Conservation (phyloP, 2,329 filamentous ascomycete genomes). For the Botryotinia narcissicola region DNA sequence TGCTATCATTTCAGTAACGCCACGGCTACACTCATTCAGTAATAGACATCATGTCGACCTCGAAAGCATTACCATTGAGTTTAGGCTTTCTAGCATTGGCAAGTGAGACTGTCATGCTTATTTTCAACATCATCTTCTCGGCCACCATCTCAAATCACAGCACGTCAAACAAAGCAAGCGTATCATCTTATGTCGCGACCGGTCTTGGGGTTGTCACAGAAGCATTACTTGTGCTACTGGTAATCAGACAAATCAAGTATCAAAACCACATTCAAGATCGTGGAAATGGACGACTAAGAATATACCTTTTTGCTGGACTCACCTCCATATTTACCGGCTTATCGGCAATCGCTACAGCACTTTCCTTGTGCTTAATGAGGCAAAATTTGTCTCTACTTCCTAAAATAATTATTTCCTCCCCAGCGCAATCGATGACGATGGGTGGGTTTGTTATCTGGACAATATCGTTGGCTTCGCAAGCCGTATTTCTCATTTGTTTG, state of each 20-base stretch:
- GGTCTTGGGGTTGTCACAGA: conserved; percentile 29
- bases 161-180: conserved; percentile 21
- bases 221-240: conserved; percentile 30
- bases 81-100: conserved; percentile 35
- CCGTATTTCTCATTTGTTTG: conserved; percentile 35
- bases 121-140: conserved; percentile 36
- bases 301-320: conserved; percentile 35
- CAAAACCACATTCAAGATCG: conserved; percentile 33
- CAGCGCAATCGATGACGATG: conserved; percentile 28
- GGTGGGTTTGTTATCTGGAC: conserved; percentile 37
- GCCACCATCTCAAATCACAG: conserved; percentile 27
- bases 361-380: conserved; percentile 32
- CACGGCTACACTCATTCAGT: conserved; percentile 7
- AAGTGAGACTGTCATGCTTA: conserved; percentile 34
- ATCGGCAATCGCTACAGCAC: conserved; percentile 31
- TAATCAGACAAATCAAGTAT: conserved; percentile 34
- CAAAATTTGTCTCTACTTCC: conserved; percentile 28
- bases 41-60: conserved; percentile 28
- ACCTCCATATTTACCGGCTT: conserved; percentile 30
- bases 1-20: conserved; percentile 6
- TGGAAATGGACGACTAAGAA: conserved; percentile 31
- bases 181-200: conserved; percentile 34
- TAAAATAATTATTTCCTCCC: conserved; percentile 24
- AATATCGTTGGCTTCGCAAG: conserved; percentile 32
- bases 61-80: conserved; percentile 29